Percentiles rank a stretch among this genome's conserved stretches.
Conservation (phyloP, 2,329 filamentous ascomycete species). For the Trichoderma asperellum region DNA sequence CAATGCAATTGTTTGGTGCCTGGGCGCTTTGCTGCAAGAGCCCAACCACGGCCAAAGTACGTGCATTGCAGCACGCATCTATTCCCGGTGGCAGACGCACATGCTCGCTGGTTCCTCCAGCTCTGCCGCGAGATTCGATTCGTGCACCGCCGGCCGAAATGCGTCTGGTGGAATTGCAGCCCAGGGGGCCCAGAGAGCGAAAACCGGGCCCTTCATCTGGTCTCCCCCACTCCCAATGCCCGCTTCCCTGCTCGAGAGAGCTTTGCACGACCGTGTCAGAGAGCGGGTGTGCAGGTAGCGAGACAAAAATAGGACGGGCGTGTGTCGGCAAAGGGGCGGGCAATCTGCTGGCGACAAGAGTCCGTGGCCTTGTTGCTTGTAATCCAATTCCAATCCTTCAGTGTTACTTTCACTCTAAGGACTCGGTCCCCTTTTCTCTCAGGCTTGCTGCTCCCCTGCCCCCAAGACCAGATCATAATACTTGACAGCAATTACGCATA, state of each 20-base stretch:
- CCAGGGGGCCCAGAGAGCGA: constrained; percentile 8
- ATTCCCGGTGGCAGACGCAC: neutral
- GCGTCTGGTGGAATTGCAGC: constrained; percentile 7
- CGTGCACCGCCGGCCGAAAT: neutral
- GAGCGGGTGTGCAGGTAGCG: constrained; percentile 16
- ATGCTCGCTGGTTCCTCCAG: neutral
- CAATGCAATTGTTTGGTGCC: constrained; percentile 13
- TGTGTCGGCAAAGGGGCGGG: constrained; percentile 20
- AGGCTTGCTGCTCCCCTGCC: constrained; percentile 7
- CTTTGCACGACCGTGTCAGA: constrained; percentile 22
- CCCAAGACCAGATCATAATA: neutral
- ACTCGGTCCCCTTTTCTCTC: neutral
- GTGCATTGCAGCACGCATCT: neutral
- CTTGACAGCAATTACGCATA: neutral
- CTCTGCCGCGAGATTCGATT: neutral
- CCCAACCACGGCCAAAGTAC: constrained; percentile 14
- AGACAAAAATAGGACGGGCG: constrained; percentile 26
- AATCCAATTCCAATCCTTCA: constrained; percentile 10
- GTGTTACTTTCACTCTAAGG: constrained; percentile 10
- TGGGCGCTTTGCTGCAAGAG: constrained; percentile 24
- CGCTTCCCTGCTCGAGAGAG: constrained; percentile 10
- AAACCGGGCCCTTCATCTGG: constrained; percentile 21
- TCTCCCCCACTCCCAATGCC: constrained; percentile 1
- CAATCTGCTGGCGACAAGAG: neutral
- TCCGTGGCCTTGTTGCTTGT: neutral